These are phyloP conservation scores for Polygonum aviculare DNA, from an alignment of 148 eudicot species.

Conservation along the genomic window DNA sequence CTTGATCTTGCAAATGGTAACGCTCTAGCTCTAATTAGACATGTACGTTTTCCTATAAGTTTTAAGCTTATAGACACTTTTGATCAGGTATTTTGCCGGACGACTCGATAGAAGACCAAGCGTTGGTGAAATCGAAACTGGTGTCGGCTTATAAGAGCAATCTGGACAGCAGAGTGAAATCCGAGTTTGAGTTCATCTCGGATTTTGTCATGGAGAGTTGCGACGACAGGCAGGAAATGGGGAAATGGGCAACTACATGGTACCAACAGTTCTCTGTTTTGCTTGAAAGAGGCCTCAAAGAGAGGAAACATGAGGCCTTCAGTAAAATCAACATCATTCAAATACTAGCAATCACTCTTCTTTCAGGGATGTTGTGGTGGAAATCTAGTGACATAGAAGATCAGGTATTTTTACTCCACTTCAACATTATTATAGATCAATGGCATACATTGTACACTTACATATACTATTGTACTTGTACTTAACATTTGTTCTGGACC, in stretches of 20 bases:
- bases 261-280: constrained; percentile 53
- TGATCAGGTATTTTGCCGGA: constrained; percentile 36
- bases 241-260: constrained; percentile 63
- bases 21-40: neutral
- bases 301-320: constrained; percentile 54
- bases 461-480: too few species aligned
- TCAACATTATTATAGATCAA: too few species aligned
- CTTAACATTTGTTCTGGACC: neutral
- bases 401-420: constrained; percentile 21
- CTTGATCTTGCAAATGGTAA: constrained; percentile 76
- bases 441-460: too few species aligned
- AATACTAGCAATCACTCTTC: constrained; percentile 35
- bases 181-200: constrained; percentile 14
- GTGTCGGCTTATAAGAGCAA: constrained; percentile 34
- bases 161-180: constrained; percentile 32
- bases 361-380: constrained; percentile 68
- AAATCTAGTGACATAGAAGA: constrained; percentile 46
- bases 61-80: neutral
- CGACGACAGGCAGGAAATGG: neutral
- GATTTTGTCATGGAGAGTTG: neutral
- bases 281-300: constrained; percentile 58
- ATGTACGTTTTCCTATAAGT: too few species aligned
- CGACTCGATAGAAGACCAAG: constrained; percentile 34
- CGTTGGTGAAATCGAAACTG: constrained; percentile 32
- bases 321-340: constrained; percentile 39